Conservation (phyloP, 129 eudicot genomes). For the Tanacetum coccineum region DNA sequence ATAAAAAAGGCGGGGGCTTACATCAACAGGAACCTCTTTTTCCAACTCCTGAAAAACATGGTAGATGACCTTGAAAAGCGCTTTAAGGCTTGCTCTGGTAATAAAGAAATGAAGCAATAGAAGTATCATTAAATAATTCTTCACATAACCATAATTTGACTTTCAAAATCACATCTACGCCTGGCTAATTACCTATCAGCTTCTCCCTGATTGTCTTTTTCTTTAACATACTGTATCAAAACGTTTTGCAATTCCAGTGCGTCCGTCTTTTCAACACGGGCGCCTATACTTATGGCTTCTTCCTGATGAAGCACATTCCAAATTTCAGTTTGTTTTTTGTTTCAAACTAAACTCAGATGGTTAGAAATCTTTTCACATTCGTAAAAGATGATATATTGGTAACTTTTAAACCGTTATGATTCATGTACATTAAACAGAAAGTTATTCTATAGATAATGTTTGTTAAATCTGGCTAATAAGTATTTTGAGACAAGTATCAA, state of each 20-base stretch:
- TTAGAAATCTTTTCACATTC: background rate
- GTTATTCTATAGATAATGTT: no score
- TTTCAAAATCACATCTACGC: conserved; percentile 10
- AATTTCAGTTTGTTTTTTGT: conserved; percentile 4
- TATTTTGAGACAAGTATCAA: background rate
- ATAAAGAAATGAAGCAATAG: conserved; percentile 13
- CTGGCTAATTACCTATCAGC: conserved; percentile 60
- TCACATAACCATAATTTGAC: background rate
- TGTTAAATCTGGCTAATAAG: background rate
- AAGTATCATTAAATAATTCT: background rate
- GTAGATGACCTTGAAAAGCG: conserved; percentile 94
- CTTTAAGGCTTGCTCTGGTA: conserved; percentile 76
- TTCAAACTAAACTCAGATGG: background rate
- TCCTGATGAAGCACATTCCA: conserved; percentile 50
- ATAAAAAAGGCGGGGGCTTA: conserved; percentile 27
- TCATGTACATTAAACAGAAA: no score
- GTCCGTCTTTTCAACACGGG: conserved; percentile 86
- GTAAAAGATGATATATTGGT: no score
- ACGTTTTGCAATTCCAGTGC: conserved; percentile 95
- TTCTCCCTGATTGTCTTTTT: conserved; percentile 92
- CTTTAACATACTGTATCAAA: no score
- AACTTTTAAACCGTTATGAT: no score
- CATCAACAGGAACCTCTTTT: conserved; percentile 94
- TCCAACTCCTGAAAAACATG: conserved; percentile 91
- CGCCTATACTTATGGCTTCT: conserved; percentile 63